Evolutionary conservation across 768 basidiomycete species (phyloP), one percentile per base, ranked within the genome.

Genomic region (Lactifluus pinguis): DNA sequence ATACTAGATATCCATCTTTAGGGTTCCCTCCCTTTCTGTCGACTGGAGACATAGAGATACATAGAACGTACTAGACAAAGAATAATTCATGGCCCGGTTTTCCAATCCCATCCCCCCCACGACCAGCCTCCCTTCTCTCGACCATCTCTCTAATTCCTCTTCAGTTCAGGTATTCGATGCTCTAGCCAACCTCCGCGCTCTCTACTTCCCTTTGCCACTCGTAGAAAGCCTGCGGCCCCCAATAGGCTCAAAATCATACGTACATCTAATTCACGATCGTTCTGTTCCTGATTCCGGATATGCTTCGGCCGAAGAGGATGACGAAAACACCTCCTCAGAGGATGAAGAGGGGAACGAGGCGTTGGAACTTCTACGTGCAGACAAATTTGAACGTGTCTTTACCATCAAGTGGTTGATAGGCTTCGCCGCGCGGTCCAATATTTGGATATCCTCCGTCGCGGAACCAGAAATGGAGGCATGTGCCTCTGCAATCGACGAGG

Each of bases 321-420:
- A 72, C 4, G 73, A 72, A 8, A 71, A 69, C 53, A 3, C 25
- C 21, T 15, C 41, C 17, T 25, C n/a, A 11, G 38, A 54, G 7
- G 63, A 58, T 5, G 66, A 69, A 7, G 68, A 66, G 0, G 60
- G 60, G 8, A 65, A 71, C 8, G 74, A 72, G 10, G 71, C 69
- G 48, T 57, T 78, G 15, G 78, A 82, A 49, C 60, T 78, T 52
- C 73, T 89, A 53, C 80, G 83, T 48, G 75, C 78, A 1, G 87
- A 92, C 69, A 70, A 77, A 21, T 77, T 87, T 65, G 87, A 92
- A 71, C 81, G 83, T 51, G 75, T 77, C 13, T 87, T 78, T 59
- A 77, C 83, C n/a, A 78, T 90, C 58, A 81, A 76, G 67, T 93
- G 91, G 90, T 68, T 89, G 11, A 89, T 84, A 10, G 83, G 82